Evolutionary conservation across 2,329 filamentous ascomycete genomes (phyloP).

Genomic region (Tolypocladium pustulatum): DNA sequence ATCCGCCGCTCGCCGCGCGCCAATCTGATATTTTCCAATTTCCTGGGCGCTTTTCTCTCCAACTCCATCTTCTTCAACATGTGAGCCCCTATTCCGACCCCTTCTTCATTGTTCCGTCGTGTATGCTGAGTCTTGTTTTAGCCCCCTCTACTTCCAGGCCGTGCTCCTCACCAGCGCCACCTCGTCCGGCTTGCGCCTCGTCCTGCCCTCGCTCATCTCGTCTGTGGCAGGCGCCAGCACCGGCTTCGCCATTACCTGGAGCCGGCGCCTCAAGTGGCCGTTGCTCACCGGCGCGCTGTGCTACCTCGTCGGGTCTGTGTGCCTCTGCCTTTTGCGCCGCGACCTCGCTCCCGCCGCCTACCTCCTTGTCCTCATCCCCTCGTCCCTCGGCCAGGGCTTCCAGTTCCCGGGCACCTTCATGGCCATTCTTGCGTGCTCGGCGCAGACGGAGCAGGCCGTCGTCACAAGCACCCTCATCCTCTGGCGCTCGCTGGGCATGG

Average conservation of each 20-base stretch:
- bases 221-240: constrained; percentile 45
- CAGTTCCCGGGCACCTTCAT: constrained; percentile 56
- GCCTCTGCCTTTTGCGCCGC: constrained; percentile 37
- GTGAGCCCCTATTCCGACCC: constrained; percentile 18
- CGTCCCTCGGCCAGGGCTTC: constrained; percentile 50
- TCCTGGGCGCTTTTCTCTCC: constrained; percentile 36
- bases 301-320: constrained; percentile 38
- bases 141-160: constrained; percentile 67
- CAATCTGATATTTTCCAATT: constrained; percentile 47
- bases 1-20: constrained; percentile 39
- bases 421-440: constrained; percentile 47
- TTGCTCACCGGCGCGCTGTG: constrained; percentile 38
- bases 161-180: constrained; percentile 62
- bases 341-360: constrained; percentile 42
- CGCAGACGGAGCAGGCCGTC: constrained; percentile 54
- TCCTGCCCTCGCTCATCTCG: constrained; percentile 49
- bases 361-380: constrained; percentile 45
- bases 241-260: constrained; percentile 52
- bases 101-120: background rate
- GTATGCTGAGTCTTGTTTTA: constrained; percentile 9
- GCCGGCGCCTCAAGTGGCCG: constrained; percentile 49
- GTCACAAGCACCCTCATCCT: constrained; percentile 61
- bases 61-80: constrained; percentile 52
- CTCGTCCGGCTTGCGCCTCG: constrained; percentile 59
- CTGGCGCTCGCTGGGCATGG: constrained; percentile 60